phyloP scores from a whole-genome alignment of 352 stramenopile genomes.

The Thraustotheca clavata region DNA sequence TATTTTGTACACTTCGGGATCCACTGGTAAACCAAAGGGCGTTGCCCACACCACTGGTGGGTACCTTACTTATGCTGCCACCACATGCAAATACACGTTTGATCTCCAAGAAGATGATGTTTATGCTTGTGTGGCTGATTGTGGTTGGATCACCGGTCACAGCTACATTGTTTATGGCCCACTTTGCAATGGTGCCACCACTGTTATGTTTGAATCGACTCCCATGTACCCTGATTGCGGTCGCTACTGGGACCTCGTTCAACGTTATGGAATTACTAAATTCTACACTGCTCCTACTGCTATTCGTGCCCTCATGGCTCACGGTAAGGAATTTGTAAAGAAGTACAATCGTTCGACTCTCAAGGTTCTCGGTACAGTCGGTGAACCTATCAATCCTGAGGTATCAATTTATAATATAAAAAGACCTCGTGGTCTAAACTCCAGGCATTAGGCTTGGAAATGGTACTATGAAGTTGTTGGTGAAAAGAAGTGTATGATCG shows the following conservation, averaged over 20 bases:
- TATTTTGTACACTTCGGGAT: constrained; percentile 97
- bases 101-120: constrained; percentile 91
- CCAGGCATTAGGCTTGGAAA: too few species aligned
- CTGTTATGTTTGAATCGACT: constrained; percentile 97
- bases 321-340: constrained; percentile 86
- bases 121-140: constrained; percentile 93
- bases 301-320: constrained; percentile 97
- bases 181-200: constrained; percentile 94
- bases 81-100: constrained; percentile 93
- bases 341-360: constrained; percentile 94
- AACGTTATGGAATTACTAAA: constrained; percentile 95
- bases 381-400: constrained; percentile 98
- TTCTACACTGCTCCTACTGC: constrained; percentile 93
- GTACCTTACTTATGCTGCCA: constrained; percentile 91
- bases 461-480: constrained; percentile 94
- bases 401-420: too few species aligned
- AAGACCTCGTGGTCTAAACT: too few species aligned
- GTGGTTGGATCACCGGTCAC: constrained; percentile 97
- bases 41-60: constrained; percentile 93
- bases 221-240: constrained; percentile 94
- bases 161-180: constrained; percentile 97
- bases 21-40: constrained; percentile 93
- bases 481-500: constrained; percentile 82
- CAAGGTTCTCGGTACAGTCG: constrained; percentile 94
- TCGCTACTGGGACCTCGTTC: constrained; percentile 96